Percentiles rank a stretch among this genome's conserved stretches.
phyloP scores from a whole-genome alignment of 768 basidiomycete species.

The Rhizopogon roseolus region DNA sequence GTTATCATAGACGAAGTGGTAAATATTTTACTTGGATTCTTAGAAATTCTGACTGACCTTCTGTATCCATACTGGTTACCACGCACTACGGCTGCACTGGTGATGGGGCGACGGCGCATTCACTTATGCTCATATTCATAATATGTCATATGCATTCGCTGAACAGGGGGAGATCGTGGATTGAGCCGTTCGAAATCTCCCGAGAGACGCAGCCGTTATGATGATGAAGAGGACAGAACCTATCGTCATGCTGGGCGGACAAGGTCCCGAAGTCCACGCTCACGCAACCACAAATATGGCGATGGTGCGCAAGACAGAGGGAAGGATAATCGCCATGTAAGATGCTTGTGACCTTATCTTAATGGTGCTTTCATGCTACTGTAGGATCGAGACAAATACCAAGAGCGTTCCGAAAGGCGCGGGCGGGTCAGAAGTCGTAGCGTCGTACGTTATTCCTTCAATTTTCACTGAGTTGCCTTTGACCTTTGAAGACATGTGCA shows the following conservation, averaged over 20 bases:
- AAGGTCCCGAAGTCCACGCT: slow-evolving; percentile 17
- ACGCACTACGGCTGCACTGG: slow-evolving; percentile 8
- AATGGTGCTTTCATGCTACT: not conserved
- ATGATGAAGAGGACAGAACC: slow-evolving; percentile 8
- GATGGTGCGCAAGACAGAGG: not conserved
- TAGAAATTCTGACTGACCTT: slow-evolving; percentile 17
- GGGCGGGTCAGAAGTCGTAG: slow-evolving; percentile 18
- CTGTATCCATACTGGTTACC: slow-evolving; percentile 20
- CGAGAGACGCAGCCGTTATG: slow-evolving; percentile 3
- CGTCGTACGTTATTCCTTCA: slow-evolving; percentile 19
- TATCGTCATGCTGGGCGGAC: slow-evolving; percentile 12
- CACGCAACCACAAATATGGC: slow-evolving; percentile 1
- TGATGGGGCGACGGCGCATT: slow-evolving; percentile 14
- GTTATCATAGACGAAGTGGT: slow-evolving; percentile 16
- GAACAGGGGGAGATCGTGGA: slow-evolving; percentile 14
- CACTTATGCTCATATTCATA: not conserved
- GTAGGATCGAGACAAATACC: slow-evolving; percentile 10
- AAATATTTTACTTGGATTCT: slow-evolving; percentile 8
- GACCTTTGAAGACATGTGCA: slow-evolving; percentile 21
- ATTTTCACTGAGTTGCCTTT: slow-evolving; percentile 5
- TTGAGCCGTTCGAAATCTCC: slow-evolving; percentile 23
- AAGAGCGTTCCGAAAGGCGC: not conserved
- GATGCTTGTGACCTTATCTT: not conserved
- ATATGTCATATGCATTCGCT: not conserved
- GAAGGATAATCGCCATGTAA: slow-evolving; percentile 4